A percentile compares a stretch with the other conserved stretches of the same genome.
These are phyloP conservation scores for Xylaria sp. DNA, from an alignment of 2,329 filamentous ascomycete species.

Conservation along the genomic window DNA sequence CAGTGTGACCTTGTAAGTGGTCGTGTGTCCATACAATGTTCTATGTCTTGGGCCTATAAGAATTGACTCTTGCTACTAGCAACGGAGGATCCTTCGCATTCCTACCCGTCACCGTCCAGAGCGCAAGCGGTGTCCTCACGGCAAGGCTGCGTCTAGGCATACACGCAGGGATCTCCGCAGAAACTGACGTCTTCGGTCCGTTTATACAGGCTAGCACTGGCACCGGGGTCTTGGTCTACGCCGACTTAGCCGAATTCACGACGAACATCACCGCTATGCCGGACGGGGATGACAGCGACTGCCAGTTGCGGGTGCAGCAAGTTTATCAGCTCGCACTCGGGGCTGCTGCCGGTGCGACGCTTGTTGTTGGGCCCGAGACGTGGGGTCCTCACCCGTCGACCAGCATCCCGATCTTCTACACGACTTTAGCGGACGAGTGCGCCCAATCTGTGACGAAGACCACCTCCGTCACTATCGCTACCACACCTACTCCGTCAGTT, in stretches of 20 bases:
- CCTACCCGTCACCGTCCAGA: conserved; percentile 62
- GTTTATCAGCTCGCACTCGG: conserved; percentile 64
- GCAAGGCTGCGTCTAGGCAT: conserved; percentile 60
- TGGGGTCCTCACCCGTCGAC: conserved; percentile 63
- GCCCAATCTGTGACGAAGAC: conserved; percentile 46
- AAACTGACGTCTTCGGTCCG: conserved; percentile 42
- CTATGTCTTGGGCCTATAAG: neutral
- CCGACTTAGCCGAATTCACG: conserved; percentile 64
- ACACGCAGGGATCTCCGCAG: conserved; percentile 54
- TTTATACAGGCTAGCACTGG: conserved; percentile 52
- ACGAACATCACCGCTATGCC: conserved; percentile 59
- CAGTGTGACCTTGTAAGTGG: conserved; percentile 59
- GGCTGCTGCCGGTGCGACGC: conserved; percentile 63
- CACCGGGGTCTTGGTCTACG: conserved; percentile 60
- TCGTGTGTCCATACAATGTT: neutral
- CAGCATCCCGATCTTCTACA: conserved; percentile 63
- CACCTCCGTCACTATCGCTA: conserved; percentile 28
- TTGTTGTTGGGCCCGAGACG: conserved; percentile 54
- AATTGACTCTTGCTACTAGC: conserved; percentile 44
- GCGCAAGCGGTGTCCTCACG: conserved; percentile 54
- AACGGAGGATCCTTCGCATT: conserved; percentile 66
- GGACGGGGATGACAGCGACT: conserved; percentile 50
- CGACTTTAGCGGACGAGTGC: conserved; percentile 59
- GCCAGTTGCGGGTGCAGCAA: conserved; percentile 58
- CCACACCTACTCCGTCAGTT: conserved; percentile 39